These are phyloP conservation scores for Dacryopinax spathularia DNA, from an alignment of 768 basidiomycete genomes.

Conservation along the genomic window DNA sequence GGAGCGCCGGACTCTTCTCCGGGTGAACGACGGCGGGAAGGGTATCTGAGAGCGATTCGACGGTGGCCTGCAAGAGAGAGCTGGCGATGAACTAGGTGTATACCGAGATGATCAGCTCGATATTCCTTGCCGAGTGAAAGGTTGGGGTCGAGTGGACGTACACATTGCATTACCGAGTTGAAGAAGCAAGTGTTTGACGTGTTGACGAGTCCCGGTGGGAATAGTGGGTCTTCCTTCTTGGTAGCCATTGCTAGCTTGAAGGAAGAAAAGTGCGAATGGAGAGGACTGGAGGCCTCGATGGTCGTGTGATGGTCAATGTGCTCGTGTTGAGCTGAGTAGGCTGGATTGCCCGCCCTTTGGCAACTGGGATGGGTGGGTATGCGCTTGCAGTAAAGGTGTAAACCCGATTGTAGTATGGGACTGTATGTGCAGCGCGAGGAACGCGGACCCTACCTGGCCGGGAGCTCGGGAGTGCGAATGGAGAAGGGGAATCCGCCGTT, in stretches of 20 bases:
- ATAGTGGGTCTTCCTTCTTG: constrained; percentile 37
- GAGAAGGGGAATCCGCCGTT: background rate
- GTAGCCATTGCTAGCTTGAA: constrained; percentile 41
- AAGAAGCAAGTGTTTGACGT: constrained; percentile 87
- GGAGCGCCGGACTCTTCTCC: constrained; percentile 38
- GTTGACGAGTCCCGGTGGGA: constrained; percentile 64
- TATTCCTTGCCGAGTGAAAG: constrained; percentile 12
- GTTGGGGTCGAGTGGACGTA: constrained; percentile 27
- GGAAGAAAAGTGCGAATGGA: constrained; percentile 21
- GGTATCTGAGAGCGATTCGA: constrained; percentile 30
- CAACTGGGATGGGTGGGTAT: background rate
- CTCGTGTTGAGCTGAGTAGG: no score
- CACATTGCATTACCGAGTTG: constrained; percentile 87
- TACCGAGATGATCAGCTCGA: no score
- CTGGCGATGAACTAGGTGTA: constrained; percentile 50
- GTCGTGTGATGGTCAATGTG: no score
- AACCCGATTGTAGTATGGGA: background rate
- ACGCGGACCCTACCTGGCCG: constrained; percentile 3
- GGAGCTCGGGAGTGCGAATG: background rate
- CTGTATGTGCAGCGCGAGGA: background rate
- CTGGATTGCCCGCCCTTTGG: no score
- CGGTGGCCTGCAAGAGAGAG: constrained; percentile 41
- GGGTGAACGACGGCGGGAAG: constrained; percentile 36
- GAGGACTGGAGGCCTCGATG: background rate
- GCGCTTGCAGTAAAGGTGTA: background rate